phyloP scores from a whole-genome alignment of 495 filamentous ascomycete genomes.

The Daldinia caldariorum region DNA sequence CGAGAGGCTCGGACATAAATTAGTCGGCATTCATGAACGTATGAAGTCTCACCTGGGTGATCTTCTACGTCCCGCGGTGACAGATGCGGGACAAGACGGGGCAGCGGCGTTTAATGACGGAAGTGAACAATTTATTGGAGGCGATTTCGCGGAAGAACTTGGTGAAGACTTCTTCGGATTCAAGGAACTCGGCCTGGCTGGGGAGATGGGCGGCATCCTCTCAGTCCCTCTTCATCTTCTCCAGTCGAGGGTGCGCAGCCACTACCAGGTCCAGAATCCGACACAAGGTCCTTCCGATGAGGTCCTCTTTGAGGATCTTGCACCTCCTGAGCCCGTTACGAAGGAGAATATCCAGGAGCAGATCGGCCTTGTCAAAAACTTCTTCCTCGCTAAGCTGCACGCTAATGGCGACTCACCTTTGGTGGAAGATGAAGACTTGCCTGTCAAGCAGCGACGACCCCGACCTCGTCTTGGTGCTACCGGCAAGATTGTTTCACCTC shows the following conservation, averaged over 20 bases:
- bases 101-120: slow-evolving; percentile 92
- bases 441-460: slow-evolving; percentile 88
- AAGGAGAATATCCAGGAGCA: slow-evolving; percentile 77
- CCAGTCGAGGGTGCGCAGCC: slow-evolving; percentile 86
- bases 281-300: slow-evolving; percentile 59
- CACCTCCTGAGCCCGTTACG: slow-evolving; percentile 81
- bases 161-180: slow-evolving; percentile 99
- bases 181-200: slow-evolving; percentile 91
- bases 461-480: slow-evolving; percentile 93
- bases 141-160: slow-evolving; percentile 96
- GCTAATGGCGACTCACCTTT: slow-evolving; percentile 82
- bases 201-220: slow-evolving; percentile 84
- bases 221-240: slow-evolving; percentile 94
- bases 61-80: slow-evolving; percentile 87
- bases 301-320: slow-evolving; percentile 74
- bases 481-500: slow-evolving; percentile 90
- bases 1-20: slow-evolving; percentile 84
- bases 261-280: slow-evolving; percentile 78
- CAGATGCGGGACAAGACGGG: slow-evolving; percentile 82
- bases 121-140: slow-evolving; percentile 95
- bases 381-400: slow-evolving; percentile 88
- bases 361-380: slow-evolving; percentile 86
- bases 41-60: slow-evolving; percentile 91
- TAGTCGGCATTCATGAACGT: slow-evolving; percentile 86
- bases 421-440: slow-evolving; percentile 94